Evolutionary conservation across 2,329 filamentous ascomycete genomes (phyloP).

Genomic region (Endothia cerciana): DNA sequence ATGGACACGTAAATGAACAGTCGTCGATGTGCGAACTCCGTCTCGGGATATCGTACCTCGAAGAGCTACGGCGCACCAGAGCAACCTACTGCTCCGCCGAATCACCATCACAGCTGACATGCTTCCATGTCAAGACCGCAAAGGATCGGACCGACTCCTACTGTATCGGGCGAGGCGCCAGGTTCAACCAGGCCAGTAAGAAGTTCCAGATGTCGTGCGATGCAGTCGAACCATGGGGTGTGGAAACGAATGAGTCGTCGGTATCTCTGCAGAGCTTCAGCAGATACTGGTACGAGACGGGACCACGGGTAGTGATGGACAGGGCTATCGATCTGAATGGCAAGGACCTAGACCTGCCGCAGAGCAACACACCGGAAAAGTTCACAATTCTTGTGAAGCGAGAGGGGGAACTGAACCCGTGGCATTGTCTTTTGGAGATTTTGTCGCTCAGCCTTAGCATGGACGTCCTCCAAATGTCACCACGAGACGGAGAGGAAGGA

Average conservation of each 20-base stretch:
- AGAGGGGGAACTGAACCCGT: conserved; percentile 35
- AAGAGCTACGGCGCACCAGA: conserved; percentile 10
- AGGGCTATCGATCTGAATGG: neutral
- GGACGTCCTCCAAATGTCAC: conserved; percentile 35
- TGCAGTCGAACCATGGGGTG: neutral
- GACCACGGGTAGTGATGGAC: conserved; percentile 8
- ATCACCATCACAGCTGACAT: conserved; percentile 19
- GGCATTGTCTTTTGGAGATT: conserved; percentile 38
- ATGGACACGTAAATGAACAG: conserved; percentile 1
- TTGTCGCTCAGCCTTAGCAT: conserved; percentile 35
- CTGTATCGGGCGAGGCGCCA: conserved; percentile 12
- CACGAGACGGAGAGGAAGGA: neutral
- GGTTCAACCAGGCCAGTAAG: conserved; percentile 5
- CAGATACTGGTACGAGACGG: conserved; percentile 22
- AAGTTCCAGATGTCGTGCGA: conserved; percentile 21
- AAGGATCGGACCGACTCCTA: conserved; percentile 18
- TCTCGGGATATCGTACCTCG: conserved; percentile 1
- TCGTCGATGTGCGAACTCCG: conserved; percentile 5
- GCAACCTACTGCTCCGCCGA: conserved; percentile 20
- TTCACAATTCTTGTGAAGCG: conserved; percentile 37
- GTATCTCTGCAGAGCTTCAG: conserved; percentile 1
- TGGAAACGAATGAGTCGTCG: conserved; percentile 1
- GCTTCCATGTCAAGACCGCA: conserved; percentile 17
- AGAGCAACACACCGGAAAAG: neutral
- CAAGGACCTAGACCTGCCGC: neutral